Base-by-base conservation (phyloP, 2,329 filamentous ascomycete species). In the Aspergillus transmontanensis region DNA sequence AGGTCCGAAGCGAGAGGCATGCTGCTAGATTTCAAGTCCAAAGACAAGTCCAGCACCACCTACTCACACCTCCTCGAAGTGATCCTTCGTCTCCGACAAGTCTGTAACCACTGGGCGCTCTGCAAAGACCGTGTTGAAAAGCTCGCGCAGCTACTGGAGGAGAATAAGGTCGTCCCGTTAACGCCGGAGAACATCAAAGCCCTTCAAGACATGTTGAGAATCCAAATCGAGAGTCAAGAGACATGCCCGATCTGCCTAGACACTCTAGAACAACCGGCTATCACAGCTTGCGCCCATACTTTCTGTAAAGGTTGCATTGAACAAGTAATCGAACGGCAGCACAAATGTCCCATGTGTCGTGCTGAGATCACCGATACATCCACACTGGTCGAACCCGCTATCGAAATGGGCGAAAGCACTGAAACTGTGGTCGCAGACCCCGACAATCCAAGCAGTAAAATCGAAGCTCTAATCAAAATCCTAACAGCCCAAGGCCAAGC, bases 91-190 rank as follows among this genome's bases (percentile, higher is more conserved):
- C 86, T 96, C 68, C 87, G 94, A 21, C 93, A 97, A 78, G 86
- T 91, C 75, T 97, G 93, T 78, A 93, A 94, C 68, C 93, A 96
- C 75, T 96, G 92, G 92, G 89, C 90, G 10, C 84, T 97, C 12
- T 92, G 91, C 72, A 90, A 89, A 57, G 84, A 90, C 36, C 88
- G 91, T 14, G 84, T 96, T n/a, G 85, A 86, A 11, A 86, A 88
- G n/a, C 83, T 96, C 26, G 82, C 94, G 73, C 82, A 85, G 23
- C 81, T 91, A 2, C 82, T 96, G 2, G 89, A 92, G 50, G 84
- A 86, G 19, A 82, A 90, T 68, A 86, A 87, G 55, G 82, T 89
- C 1, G 89, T 96, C 0, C 83, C 85, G 0, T 82, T 96, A 28
- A 94, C 87, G 2, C 84, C 86, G 0, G 89, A 93, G 75, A 96